Percentiles rank a stretch among this genome's conserved stretches.
Evolutionary conservation across 2,329 filamentous ascomycete species (phyloP).

Genomic region (Fusarium ambrosium): DNA sequence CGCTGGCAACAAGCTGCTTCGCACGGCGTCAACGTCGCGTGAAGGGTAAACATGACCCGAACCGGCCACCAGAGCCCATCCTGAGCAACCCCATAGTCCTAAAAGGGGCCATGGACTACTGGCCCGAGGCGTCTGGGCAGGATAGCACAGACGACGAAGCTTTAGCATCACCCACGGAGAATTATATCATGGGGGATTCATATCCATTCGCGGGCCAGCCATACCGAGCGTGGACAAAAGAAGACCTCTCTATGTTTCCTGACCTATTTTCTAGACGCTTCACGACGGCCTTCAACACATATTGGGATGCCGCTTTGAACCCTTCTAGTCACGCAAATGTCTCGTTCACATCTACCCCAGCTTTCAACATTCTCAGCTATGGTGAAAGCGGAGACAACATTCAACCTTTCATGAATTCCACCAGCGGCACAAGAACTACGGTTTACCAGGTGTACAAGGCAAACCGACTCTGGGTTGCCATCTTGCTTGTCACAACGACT

Average conservation of each 20-base stretch:
- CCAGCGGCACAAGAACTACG: not conserved
- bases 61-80: not conserved
- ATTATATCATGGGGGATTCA: not conserved
- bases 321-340: not conserved
- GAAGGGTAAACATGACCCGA: not conserved
- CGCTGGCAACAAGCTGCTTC: not conserved
- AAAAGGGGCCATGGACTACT: not conserved
- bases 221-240: not conserved
- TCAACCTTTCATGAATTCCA: not conserved
- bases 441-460: not conserved
- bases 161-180: not conserved
- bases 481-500: not conserved
- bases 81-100: not conserved
- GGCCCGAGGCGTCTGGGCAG: not conserved
- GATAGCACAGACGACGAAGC: not conserved
- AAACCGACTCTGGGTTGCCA: not conserved
- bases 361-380: not conserved
- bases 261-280: not conserved
- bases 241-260: not conserved
- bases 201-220: not conserved
- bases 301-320: not conserved
- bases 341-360: not conserved
- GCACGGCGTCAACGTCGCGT: not conserved
- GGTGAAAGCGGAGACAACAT: not conserved
- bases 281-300: not conserved